These are phyloP conservation scores for Xylaria sp. DNA, from an alignment of 2,329 filamentous ascomycete species.

Conservation along the genomic window DNA sequence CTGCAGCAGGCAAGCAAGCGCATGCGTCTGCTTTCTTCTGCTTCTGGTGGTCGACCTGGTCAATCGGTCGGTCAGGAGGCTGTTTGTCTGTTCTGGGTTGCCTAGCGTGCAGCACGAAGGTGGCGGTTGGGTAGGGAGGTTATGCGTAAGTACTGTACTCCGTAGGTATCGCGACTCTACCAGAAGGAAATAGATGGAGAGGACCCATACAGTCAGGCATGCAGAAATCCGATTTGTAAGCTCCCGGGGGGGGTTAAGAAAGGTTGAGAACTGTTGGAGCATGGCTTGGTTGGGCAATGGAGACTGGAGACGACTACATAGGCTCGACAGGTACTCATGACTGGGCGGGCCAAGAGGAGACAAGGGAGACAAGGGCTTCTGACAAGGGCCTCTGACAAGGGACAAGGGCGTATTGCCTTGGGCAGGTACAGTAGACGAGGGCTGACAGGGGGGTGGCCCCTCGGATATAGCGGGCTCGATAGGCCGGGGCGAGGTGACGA, in stretches of 20 bases:
- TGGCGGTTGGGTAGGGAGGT: constrained; percentile 8
- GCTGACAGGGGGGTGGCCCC: neutral
- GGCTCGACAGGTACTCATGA: no score
- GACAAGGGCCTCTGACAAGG: no score
- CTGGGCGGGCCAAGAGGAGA: no score
- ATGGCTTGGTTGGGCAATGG: neutral
- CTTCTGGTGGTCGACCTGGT: no score
- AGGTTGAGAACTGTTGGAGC: neutral
- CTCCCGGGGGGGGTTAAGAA: constrained; percentile 21
- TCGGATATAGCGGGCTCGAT: constrained; percentile 25
- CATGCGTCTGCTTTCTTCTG: constrained; percentile 15
- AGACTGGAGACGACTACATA: no score
- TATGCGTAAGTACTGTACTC: constrained; percentile 13
- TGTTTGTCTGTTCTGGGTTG: neutral
- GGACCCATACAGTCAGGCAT: constrained; percentile 36
- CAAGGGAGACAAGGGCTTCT: no score
- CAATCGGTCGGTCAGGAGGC: neutral
- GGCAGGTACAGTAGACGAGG: no score
- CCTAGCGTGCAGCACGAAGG: neutral
- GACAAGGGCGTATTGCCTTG: no score
- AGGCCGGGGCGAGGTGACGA: neutral
- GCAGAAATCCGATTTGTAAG: constrained; percentile 44
- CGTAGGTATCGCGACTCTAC: neutral
- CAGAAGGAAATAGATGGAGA: constrained; percentile 42
- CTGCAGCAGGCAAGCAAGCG: constrained; percentile 16